A percentile compares a stretch with the other conserved stretches of the same genome.
Conservation (phyloP, 345 rosid species). For the Balakata baccata region DNA sequence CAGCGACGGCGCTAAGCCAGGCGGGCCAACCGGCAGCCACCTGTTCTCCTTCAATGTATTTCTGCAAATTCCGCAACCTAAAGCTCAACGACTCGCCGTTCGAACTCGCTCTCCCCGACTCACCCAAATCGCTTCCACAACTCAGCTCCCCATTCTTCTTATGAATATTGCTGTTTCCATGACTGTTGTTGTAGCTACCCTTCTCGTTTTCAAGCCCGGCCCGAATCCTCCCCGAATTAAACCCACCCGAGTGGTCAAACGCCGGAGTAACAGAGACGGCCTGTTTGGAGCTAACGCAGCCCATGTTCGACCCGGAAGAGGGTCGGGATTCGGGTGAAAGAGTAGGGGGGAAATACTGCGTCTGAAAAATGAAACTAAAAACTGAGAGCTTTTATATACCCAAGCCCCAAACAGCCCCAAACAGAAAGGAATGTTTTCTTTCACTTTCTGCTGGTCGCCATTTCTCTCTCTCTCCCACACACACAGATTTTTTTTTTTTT, state of each 20-base stretch:
- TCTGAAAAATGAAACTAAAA: not conserved
- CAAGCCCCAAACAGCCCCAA: not conserved
- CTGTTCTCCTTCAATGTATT: conserved; percentile 81
- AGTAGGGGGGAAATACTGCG: not conserved
- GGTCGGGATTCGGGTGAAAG: not conserved
- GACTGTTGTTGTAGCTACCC: not conserved
- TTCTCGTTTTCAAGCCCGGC: conserved; percentile 24
- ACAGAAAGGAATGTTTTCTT: not conserved
- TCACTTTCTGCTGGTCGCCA: not conserved
- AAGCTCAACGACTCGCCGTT: conserved; percentile 76
- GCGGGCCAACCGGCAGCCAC: conserved; percentile 99
- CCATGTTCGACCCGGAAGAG: conserved; percentile 43
- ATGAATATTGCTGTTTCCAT: not conserved
- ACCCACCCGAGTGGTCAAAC: conserved; percentile 58
- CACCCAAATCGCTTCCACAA: conserved; percentile 62
- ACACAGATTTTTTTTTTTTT: not conserved
- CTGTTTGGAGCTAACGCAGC: conserved; percentile 98
- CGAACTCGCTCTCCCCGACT: conserved; percentile 66
- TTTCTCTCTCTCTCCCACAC: not conserved
- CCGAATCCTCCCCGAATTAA: conserved; percentile 39
- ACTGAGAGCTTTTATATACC: not conserved
- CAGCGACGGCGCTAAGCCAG: conserved; percentile 94
- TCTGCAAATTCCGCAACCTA: conserved; percentile 64
- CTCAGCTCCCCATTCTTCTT: conserved; percentile 38
- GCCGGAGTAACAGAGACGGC: conserved; percentile 86